Base-by-base conservation (phyloP, 306 rosid species). In the Prunus mira region DNA sequence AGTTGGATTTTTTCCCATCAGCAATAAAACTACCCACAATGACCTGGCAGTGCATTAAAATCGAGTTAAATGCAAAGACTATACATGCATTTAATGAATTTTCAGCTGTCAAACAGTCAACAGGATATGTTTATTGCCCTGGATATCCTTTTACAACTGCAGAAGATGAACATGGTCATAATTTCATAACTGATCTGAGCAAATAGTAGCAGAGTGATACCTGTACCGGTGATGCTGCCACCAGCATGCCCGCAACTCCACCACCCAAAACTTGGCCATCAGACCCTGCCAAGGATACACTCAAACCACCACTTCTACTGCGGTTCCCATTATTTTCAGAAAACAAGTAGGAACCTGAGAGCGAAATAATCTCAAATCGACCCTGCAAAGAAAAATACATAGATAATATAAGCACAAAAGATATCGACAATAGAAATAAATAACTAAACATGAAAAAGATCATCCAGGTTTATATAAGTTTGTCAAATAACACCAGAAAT, bases 201-300 rank as follows among this genome's bases (percentile, higher is more conserved):
- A 68, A 77, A 67, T 49, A 64, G 62, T 73, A 62, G 70, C 45
- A 71, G 71, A 75, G 67, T n/a, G 47, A 64, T 86, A 92, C 99
- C 97, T 91, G 97, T 11, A 92, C 89, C 0, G 81, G 81, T 1
- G 93, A 76, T 17, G 92, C 91, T 9, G 99, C 97, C 73, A 83
- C 65, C 46, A 92, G 91, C 79, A 63, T 74, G 72, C 96, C 97
- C 34, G 83, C 80, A 83, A 95, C 96, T 52, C 86, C 86, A 10
- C 99, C 99, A 34, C 96, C 97, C 70, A 89, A 65, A 80, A 91
- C 86, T 56, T 75, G 86, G 69, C 97, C 92, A 74, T 88, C 91
- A 66, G 86, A 60, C 60, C 91, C 88, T 8, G 88, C 93, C 49
- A 95, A 78, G 52, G 87, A 54, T 41, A 88, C 87, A 58, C 71